These are phyloP conservation scores for Boletus subparvulus DNA, from an alignment of 768 basidiomycete genomes.

Conservation along the genomic window DNA sequence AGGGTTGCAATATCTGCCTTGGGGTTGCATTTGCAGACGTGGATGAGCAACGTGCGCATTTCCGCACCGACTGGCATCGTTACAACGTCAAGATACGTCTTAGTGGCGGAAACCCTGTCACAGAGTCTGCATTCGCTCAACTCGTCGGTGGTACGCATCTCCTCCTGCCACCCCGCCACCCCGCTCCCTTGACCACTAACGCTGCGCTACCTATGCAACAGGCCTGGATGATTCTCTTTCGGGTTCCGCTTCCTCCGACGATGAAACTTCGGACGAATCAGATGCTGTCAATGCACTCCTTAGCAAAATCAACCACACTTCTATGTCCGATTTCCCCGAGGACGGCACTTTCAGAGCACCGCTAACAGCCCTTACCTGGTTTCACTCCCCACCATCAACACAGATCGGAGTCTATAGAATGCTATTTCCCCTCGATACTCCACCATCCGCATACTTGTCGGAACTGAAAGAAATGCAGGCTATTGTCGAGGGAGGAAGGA, in stretches of 20 bases:
- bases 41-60: slow-evolving; percentile 82
- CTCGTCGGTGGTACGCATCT: slow-evolving; percentile 72
- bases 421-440: slow-evolving; percentile 54
- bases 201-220: slow-evolving; percentile 24
- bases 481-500: slow-evolving; percentile 53
- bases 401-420: slow-evolving; percentile 88
- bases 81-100: slow-evolving; percentile 91
- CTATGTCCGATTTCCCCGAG: slow-evolving; percentile 49
- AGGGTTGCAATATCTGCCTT: slow-evolving; percentile 71
- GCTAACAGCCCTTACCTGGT: slow-evolving; percentile 82
- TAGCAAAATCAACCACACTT: slow-evolving; percentile 51
- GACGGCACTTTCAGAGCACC: slow-evolving; percentile 38
- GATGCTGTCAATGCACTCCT: slow-evolving; percentile 68
- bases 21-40: slow-evolving; percentile 70
- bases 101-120: slow-evolving; percentile 58
- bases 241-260: slow-evolving; percentile 78
- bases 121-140: slow-evolving; percentile 69
- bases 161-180: background rate
- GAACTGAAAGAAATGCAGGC: slow-evolving; percentile 69
- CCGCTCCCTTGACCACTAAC: background rate
- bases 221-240: slow-evolving; percentile 87
- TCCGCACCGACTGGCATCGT: slow-evolving; percentile 95
- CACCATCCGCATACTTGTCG: slow-evolving; percentile 49
- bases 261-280: slow-evolving; percentile 56
- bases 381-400: slow-evolving; percentile 81